Evolutionary conservation across 441 rosid genomes (phyloP).

Genomic region (Geranium incanum): DNA sequence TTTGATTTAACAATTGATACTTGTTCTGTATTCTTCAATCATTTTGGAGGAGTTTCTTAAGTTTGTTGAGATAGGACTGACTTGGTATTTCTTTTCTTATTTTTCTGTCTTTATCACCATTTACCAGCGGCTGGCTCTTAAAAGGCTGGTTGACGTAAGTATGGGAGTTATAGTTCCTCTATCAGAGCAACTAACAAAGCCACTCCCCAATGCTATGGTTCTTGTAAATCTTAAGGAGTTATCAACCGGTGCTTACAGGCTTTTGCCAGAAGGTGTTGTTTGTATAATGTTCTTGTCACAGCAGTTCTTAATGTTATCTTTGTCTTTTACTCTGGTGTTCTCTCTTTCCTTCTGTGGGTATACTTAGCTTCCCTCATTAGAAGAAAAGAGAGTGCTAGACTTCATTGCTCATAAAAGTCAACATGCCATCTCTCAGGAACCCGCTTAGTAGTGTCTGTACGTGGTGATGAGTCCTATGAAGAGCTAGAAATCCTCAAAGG

Average conservation of each 20-base stretch:
- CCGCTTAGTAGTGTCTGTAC: slow-evolving; percentile 72
- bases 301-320: slow-evolving; percentile 8
- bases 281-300: slow-evolving; percentile 7
- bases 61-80: no score
- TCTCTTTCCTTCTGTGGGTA: background rate
- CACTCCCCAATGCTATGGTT: slow-evolving; percentile 83
- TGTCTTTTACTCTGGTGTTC: background rate
- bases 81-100: no score
- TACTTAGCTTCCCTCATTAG: background rate
- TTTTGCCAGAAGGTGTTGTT: slow-evolving; percentile 75
- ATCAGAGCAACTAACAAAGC: slow-evolving; percentile 89
- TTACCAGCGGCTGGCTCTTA: slow-evolving; percentile 79
- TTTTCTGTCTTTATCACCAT: slow-evolving; percentile 12
- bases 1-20: background rate
- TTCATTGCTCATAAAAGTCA: slow-evolving; percentile 10
- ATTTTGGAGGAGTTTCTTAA: background rate
- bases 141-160: slow-evolving; percentile 77
- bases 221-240: slow-evolving; percentile 85
- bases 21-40: background rate
- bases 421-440: slow-evolving; percentile 45
- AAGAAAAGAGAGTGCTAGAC: background rate
- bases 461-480: slow-evolving; percentile 70
- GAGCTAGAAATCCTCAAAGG: slow-evolving; percentile 70
- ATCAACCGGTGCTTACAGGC: slow-evolving; percentile 78
- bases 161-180: slow-evolving; percentile 87